Conservation (phyloP, 2,329 filamentous ascomycete genomes). For the Colletotrichum sublineola region DNA sequence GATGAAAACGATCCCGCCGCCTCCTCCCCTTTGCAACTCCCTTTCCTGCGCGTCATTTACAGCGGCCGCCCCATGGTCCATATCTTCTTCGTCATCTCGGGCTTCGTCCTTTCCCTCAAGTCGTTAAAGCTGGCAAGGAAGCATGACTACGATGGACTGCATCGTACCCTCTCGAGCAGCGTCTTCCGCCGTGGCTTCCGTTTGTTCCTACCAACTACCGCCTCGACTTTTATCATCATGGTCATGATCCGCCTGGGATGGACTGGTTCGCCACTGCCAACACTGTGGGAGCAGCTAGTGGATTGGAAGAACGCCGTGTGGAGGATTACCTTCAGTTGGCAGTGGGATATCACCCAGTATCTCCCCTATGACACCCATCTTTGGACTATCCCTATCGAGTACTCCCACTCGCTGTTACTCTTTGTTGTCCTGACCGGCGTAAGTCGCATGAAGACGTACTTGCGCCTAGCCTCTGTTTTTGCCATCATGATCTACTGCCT, state of each 20-base stretch:
- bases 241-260: constrained; percentile 50
- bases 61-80: constrained; percentile 63
- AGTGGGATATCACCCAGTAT: constrained; percentile 47
- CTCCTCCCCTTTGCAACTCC: constrained; percentile 57
- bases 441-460: constrained; percentile 49
- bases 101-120: constrained; percentile 61
- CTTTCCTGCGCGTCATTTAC: constrained; percentile 58
- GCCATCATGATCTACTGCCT: constrained; percentile 55
- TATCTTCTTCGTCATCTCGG: constrained; percentile 66
- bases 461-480: constrained; percentile 50
- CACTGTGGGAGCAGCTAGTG: constrained; percentile 45
- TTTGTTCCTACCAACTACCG: constrained; percentile 60
- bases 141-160: constrained; percentile 53
- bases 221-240: constrained; percentile 57
- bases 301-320: constrained; percentile 48
- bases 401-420: constrained; percentile 60
- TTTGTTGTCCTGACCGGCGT: constrained; percentile 56
- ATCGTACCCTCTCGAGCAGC: constrained; percentile 58
- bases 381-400: constrained; percentile 64
- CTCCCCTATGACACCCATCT: constrained; percentile 58
- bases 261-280: constrained; percentile 47
- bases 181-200: constrained; percentile 62
- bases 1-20: constrained; percentile 48
- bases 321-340: constrained; percentile 47
- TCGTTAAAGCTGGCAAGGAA: constrained; percentile 57